Evolutionary conservation across 352 stramenopile genomes (phyloP), one percentile per base, ranked within the genome.

Genomic region (Globisporangium nodosum): DNA sequence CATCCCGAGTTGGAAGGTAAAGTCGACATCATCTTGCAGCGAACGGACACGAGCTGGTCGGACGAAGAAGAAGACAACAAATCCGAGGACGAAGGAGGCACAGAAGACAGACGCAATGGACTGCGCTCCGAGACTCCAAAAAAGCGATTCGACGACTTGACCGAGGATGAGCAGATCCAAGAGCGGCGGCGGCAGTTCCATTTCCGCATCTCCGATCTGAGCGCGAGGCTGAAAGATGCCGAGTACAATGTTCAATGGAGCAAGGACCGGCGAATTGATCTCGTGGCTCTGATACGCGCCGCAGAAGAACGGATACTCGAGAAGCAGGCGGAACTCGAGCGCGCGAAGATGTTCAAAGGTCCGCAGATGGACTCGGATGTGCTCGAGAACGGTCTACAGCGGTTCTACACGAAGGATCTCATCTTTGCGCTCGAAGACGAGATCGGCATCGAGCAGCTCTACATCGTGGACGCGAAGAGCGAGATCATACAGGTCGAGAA

Each of bases 181-280:
- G 79, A 87, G 43, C 71, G 83, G 4, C 75, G 72, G n/a, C 73
- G 79, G 0, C 79, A 91, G 58, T 93, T 90, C 58, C 77, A 89
- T 47, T 93, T 87, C 52, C 79, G 83, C 3, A 81, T 91, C 47
- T 71, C 77, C 30, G 78, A 88, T 24, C 62, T 93, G 16, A 56
- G 65, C 21, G 61, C 69, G 8, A 70, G 86, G 33, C 53, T 88
- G 18, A 82, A 89, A 18, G 74, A 72, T 42, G 69, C 72, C 0
- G 74, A 87, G 49, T 90, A 90, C 74, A 93, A 93, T 43, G 64
- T 90, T 0, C 73, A 88, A 39, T 93, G 83, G 83, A 88, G 81
- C 50, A 75, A 82, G 27, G 72, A 89, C 49, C 75, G 81, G 0
- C 80, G 69, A 21, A 69, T 88, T 43, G 76, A 89, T 62, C 72